These are phyloP conservation scores for Lotus japonicus DNA, from an alignment of 306 rosid species.

Conservation along the genomic window DNA sequence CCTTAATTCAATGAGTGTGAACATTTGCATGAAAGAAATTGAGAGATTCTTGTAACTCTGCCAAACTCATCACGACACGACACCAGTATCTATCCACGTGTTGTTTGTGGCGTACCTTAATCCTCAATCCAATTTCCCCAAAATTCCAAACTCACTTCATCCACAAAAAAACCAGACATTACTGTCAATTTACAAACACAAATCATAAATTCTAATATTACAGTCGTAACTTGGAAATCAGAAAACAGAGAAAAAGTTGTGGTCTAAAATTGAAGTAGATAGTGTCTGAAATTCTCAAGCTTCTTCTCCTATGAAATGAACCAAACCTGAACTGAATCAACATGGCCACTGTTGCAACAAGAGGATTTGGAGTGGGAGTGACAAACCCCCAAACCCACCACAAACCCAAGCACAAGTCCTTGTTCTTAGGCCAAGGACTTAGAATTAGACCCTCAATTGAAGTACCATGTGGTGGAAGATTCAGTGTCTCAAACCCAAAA, in stretches of 20 bases:
- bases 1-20: too few relatives aligned
- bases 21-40: too few relatives aligned
- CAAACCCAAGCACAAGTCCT: constrained; percentile 39
- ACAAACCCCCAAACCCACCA: constrained; percentile 45
- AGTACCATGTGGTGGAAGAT: constrained; percentile 1
- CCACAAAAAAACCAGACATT: constrained; percentile 58
- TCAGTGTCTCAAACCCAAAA: constrained; percentile 31
- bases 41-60: too few relatives aligned
- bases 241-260: constrained; percentile 1
- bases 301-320: constrained; percentile 15
- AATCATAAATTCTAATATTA: background rate
- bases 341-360: constrained; percentile 59
- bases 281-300: background rate
- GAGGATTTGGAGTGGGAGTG: constrained; percentile 48
- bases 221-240: background rate
- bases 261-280: constrained; percentile 36
- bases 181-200: constrained; percentile 8
- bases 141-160: constrained; percentile 19
- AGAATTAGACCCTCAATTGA: constrained; percentile 26
- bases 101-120: constrained; percentile 30
- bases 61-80: background rate
- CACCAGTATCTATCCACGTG: constrained; percentile 21
- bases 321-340: constrained; percentile 3
- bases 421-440: constrained; percentile 55
- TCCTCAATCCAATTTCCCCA: constrained; percentile 27